Base-by-base conservation (phyloP, 2,329 filamentous ascomycete species). In the Claviceps africana region DNA sequence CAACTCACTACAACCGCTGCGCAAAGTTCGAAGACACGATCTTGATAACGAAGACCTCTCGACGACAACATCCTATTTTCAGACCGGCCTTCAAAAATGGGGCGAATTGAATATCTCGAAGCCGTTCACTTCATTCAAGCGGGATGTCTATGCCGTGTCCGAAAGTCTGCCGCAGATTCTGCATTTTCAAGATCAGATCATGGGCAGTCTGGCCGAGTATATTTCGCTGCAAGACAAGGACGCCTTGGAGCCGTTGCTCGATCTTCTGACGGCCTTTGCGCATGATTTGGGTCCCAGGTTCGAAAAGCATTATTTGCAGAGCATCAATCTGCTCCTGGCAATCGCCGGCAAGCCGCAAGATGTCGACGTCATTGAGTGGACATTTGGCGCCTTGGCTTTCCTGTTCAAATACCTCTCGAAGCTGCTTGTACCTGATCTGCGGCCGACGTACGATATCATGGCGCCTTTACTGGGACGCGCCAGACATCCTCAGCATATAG, bases 371-470 rank as follows among this genome's bases (percentile, higher is more conserved):
- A 87, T 97, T 49, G 93, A 98, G 70, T 97, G 91, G 90, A 91
- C 88, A 49, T 98, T 98, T 69, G 88, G 85, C 13, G 90, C 88
- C 59, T 74, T 98, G 52, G 89, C 93, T 46, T 98, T 94, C 75
- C 75, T 97, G 42, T 96, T 98, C 78, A 98, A 98, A 65, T 97
- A 97, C 63, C 78, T 98, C 5, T 94, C 89, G 2, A 83, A 88
- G 57, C 77, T 97, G 0, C 70, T 98, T 22, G 86, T 93, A 0
- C 85, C 88, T 4, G 87, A 98, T 63, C 70, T 98, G 56, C 77
- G 86, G 56, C 88, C 91, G 47, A 83, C 94, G 2, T 90, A 88
- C 64, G 79, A 88, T 62, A 80, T 93, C 50, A 81, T 98, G 72
- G 79, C 86, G 0, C 85, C 89, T 3, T 76, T 97, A 50, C 78